Base-by-base conservation (phyloP, 208 protist genomes). In the Porcisia hertigi region DNA sequence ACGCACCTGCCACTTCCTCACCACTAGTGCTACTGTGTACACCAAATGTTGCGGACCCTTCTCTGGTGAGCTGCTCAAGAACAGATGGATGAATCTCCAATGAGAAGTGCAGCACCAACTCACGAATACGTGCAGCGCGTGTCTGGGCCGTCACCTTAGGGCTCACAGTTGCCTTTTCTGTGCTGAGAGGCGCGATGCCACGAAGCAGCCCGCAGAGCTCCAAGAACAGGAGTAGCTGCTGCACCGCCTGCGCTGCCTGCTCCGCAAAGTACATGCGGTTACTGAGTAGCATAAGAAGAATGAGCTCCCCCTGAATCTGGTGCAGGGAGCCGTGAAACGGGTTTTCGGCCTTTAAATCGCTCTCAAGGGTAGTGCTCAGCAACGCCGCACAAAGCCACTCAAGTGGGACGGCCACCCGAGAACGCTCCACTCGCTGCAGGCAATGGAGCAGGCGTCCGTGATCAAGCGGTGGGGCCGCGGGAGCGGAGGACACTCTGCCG, bases 261-360 rank as follows among this genome's bases (percentile, higher is more conserved):
- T 89, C 80, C 2, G 85, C 83, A 63, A 94, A 88, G 77, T 89
- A 77, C 75, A 69, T 75, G 20, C 92, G 87, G 71, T 84, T 92
- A 57, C 91, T 84, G 23, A 90, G 77, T 70, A 96, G 74, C 86
- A 96, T 89, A 49, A 92, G 78, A n/a, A 87, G 57, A 14, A 88
- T 75, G 43, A 94, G 71, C 57, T 86, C 81, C 36, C 81, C 75
- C 41, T 81, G 71, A 54, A 94, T 59, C 39, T 58, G 76, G 8
- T 53, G 45, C 25, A 79, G 71, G 34, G 64, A 80, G 25, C 83
- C 75, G 63, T 95, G 83, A 78, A 89, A 94, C 8, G 84, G 87
- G 80, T 97, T 97, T 49, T 88, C 73, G 34, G 73, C 66, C 20
- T 30, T 53, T n/a, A 97, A 64, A 73, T 97, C 93, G 0, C 54